Conservation (phyloP, 2,329 filamentous ascomycete genomes). For the Fusarium oxysporum region DNA sequence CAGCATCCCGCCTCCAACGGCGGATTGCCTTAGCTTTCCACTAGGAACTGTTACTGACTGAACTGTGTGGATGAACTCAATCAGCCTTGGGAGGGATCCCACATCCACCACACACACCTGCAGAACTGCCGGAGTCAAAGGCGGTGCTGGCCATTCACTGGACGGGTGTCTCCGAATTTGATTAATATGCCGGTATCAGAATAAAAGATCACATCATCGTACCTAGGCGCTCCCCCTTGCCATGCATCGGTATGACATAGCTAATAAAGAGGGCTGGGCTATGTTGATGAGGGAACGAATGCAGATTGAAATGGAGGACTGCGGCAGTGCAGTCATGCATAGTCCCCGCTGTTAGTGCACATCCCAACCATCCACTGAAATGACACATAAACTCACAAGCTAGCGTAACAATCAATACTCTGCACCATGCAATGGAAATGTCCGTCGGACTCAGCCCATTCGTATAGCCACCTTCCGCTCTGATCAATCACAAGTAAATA, state of each 20-base stretch:
- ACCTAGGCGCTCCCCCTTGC: not conserved
- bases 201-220: constrained; percentile 7
- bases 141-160: not conserved
- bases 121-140: constrained; percentile 26
- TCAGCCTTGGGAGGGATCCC: constrained; percentile 40
- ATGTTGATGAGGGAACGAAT: constrained; percentile 15
- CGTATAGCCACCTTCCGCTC: constrained; percentile 30
- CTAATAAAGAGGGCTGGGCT: constrained; percentile 4
- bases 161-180: constrained; percentile 6
- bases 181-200: not conserved
- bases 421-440: constrained; percentile 7
- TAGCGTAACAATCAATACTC: constrained; percentile 25
- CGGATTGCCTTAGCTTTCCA: constrained; percentile 7
- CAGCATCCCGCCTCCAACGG: constrained; percentile 27
- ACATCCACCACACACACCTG: constrained; percentile 9
- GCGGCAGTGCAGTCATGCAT: constrained; percentile 29
- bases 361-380: not conserved
- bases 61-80: constrained; percentile 22
- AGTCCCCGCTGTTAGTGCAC: constrained; percentile 19
- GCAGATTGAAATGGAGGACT: constrained; percentile 2
- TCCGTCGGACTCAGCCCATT: constrained; percentile 32
- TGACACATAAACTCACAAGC: not conserved
- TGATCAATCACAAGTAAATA: not conserved
- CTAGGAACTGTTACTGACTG: constrained; percentile 6
- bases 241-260: constrained; percentile 18